Evolutionary conservation across 768 basidiomycete genomes (phyloP).

Genomic region (Lactifluus piperatus): DNA sequence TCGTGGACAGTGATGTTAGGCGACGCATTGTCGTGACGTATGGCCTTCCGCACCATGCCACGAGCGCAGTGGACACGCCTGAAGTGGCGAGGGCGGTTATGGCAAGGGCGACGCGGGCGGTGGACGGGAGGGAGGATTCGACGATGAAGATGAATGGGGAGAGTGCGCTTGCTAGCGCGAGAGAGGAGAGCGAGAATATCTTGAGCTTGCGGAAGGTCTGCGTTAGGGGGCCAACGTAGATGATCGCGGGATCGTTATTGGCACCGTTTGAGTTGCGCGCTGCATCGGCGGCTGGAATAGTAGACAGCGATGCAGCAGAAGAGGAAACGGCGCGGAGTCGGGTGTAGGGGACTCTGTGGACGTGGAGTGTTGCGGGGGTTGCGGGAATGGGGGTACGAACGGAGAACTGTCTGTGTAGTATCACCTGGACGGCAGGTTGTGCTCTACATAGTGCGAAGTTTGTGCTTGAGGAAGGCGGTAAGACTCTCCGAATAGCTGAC

Average conservation of each 20-base stretch:
- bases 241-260: constrained; percentile 22
- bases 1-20: constrained; percentile 21
- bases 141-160: constrained; percentile 77
- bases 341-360: background rate
- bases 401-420: background rate
- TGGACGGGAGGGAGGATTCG: constrained; percentile 64
- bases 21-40: constrained; percentile 61
- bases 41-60: constrained; percentile 62
- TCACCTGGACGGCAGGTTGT: background rate
- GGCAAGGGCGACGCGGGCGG: constrained; percentile 60
- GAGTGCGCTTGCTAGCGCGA: constrained; percentile 56
- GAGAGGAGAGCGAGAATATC: constrained; percentile 73
- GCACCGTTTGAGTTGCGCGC: background rate
- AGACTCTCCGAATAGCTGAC: background rate
- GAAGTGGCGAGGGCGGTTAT: constrained; percentile 65
- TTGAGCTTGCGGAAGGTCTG: constrained; percentile 71
- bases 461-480: background rate
- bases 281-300: background rate
- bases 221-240: constrained; percentile 67
- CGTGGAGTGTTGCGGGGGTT: background rate
- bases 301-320: background rate
- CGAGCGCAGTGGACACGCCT: constrained; percentile 62
- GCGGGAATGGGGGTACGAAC: background rate
- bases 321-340: background rate
- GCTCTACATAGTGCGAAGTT: background rate